Conservation (phyloP, 768 basidiomycete genomes). For the Pisolithus tinctorius region DNA sequence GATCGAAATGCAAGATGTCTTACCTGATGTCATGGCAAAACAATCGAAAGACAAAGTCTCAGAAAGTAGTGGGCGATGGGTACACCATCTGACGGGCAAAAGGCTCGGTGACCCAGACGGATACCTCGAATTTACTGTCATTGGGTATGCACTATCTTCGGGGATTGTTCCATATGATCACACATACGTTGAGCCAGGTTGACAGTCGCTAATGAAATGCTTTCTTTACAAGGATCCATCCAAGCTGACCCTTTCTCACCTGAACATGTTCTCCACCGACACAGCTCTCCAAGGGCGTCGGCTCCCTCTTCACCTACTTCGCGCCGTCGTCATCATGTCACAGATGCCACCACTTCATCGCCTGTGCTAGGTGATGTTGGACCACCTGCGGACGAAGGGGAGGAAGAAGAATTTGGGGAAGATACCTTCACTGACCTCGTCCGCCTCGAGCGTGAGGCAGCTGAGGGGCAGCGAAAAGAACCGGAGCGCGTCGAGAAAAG, state of each 20-base stretch:
- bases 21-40: neutral
- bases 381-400: conserved; percentile 2
- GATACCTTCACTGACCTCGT: conserved; percentile 28
- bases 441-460: conserved; percentile 14
- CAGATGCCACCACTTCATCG: neutral
- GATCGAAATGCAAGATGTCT: conserved; percentile 8
- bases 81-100: conserved; percentile 62
- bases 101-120: conserved; percentile 63
- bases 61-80: conserved; percentile 71
- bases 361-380: conserved; percentile 8
- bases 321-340: neutral
- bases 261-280: conserved; percentile 38
- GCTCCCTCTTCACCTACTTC: conserved; percentile 1
- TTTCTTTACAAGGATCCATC: conserved; percentile 81
- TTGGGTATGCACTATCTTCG: conserved; percentile 46
- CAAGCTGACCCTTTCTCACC: conserved; percentile 71
- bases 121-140: conserved; percentile 75
- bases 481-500: conserved; percentile 22
- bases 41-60: conserved; percentile 22
- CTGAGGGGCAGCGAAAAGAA: conserved; percentile 21
- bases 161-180: neutral
- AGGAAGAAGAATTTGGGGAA: conserved; percentile 19
- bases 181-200: conserved; percentile 40
- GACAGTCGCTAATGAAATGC: conserved; percentile 89
- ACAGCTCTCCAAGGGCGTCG: conserved; percentile 13